Base-by-base conservation (phyloP, 2,329 filamentous ascomycete genomes). In the Lasiodiplodia citricola region DNA sequence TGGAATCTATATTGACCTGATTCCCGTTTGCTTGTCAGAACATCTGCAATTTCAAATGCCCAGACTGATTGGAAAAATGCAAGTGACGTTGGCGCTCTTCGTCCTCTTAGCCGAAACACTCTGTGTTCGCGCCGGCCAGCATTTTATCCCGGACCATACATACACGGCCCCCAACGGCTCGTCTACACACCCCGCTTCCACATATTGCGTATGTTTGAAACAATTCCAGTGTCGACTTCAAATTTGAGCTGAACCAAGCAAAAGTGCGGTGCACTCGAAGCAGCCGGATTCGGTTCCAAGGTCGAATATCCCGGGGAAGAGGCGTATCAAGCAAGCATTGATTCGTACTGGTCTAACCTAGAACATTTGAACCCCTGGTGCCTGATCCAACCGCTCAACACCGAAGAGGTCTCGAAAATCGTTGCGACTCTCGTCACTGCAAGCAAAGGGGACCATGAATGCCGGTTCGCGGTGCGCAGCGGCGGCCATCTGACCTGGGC, bases 401-500 rank as follows among this genome's bases (percentile, higher is more conserved):
- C 66, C 16, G 21, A 60, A 11, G 66, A 67, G 23, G 66, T 67
- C 6, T 60, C 66, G 2, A 54, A 21, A 8, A 44, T 62, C 10
- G 44, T 67, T 11, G 52, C 28, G 28, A 67, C 31, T 16, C 55
- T 67, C 13, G 55, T 54, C 13, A 6, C 31, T 11, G 56, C 66
- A 21, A 62, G 44, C 31, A 35, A 35, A 10, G 31, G 35, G 3
- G 25, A 13, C 14, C 25, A 47, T 18, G 28, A 50, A n/a, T 62
- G 66, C n/a, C 55, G 14, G n/a, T 67, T 67, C 52, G 66, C 66
- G 14, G 35, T 67, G 5, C 66, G 55, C 47, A 60, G 54, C 44
- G 67, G 70, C n/a, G 74, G 75, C 2, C 74, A 76, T 50, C 74
- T 74, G 4, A 73, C 73, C 11, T 66, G 70, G 18, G 72, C 71